These are phyloP conservation scores for Coix lacrymajobi DNA, from an alignment of 176 grass and related monocot genomes.

Conservation along the genomic window DNA sequence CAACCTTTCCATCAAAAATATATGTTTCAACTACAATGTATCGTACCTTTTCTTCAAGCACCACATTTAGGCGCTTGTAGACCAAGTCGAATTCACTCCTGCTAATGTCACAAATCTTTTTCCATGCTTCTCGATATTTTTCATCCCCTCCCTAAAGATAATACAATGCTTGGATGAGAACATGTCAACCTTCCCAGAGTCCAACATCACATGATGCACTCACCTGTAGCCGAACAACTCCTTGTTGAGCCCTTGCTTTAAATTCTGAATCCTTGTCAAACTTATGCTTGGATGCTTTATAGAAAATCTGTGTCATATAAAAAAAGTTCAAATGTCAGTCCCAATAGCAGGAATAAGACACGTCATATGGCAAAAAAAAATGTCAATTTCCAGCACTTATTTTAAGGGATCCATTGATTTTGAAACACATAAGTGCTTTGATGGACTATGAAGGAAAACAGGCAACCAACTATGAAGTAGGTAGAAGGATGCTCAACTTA, in stretches of 20 bases:
- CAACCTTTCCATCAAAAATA: not conserved
- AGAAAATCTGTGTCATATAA: slow-evolving; percentile 62
- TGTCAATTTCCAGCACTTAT: not conserved
- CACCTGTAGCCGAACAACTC: slow-evolving; percentile 87
- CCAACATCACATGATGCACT: not conserved
- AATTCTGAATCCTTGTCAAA: slow-evolving; percentile 83
- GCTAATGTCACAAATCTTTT: slow-evolving; percentile 96
- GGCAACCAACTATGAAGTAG: not conserved
- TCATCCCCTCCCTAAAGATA: slow-evolving; percentile 67
- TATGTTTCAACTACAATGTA: not conserved
- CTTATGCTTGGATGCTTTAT: slow-evolving; percentile 85
- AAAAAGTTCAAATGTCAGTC: slow-evolving; percentile 6
- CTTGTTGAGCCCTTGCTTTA: slow-evolving; percentile 82
- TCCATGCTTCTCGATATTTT: slow-evolving; percentile 80
- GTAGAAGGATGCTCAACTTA: not conserved
- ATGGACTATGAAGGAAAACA: slow-evolving; percentile 4
- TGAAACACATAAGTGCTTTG: not conserved
- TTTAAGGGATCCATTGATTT: not conserved
- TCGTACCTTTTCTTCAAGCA: slow-evolving; percentile 83
- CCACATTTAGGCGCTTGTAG: slow-evolving; percentile 70
- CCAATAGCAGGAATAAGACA: not conserved
- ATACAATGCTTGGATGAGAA: slow-evolving; percentile 20
- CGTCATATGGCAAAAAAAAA: not conserved
- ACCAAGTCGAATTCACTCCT: slow-evolving; percentile 82
- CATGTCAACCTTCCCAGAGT: slow-evolving; percentile 8